These are phyloP conservation scores for Ceratobasidium sp. DNA, from an alignment of 1,284 basidiomycete species.

Conservation along the genomic window DNA sequence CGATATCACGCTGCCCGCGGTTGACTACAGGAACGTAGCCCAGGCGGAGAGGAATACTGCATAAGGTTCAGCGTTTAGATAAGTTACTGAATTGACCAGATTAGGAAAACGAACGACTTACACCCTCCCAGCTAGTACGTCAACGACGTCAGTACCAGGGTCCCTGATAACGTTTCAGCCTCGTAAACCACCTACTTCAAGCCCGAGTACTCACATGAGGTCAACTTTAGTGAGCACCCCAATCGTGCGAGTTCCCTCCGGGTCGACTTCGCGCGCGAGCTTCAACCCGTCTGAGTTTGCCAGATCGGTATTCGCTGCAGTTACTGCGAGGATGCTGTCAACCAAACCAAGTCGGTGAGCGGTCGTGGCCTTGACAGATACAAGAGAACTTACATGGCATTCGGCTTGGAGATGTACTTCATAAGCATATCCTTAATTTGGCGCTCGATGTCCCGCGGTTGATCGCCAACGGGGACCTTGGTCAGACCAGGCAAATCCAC, in stretches of 20 bases:
- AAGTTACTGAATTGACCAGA: neutral
- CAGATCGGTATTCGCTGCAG: slow-evolving; percentile 94
- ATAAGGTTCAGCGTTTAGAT: neutral
- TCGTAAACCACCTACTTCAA: neutral
- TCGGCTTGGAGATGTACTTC: slow-evolving; percentile 93
- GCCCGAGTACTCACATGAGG: slow-evolving; percentile 74
- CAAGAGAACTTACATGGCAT: slow-evolving; percentile 55
- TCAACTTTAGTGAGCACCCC: slow-evolving; percentile 99
- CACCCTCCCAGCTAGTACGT: slow-evolving; percentile 95
- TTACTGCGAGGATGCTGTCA: slow-evolving; percentile 92
- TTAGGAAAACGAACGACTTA: slow-evolving; percentile 33
- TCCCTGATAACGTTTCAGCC: slow-evolving; percentile 65
- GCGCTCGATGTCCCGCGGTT: slow-evolving; percentile 96
- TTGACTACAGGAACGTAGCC: slow-evolving; percentile 97
- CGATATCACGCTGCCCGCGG: slow-evolving; percentile 96
- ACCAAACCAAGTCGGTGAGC: slow-evolving; percentile 49
- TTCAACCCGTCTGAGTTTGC: slow-evolving; percentile 98
- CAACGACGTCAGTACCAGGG: slow-evolving; percentile 94
- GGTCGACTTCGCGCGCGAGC: slow-evolving; percentile 94
- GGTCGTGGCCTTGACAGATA: neutral
- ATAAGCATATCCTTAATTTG: slow-evolving; percentile 97
- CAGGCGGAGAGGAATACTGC: slow-evolving; percentile 84
- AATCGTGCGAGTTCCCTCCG: slow-evolving; percentile 92
- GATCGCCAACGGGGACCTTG: slow-evolving; percentile 96
- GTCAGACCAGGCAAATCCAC: slow-evolving; percentile 97